Conservation (phyloP, 2,329 filamentous ascomycete genomes). For the Clarireedia sp. region DNA sequence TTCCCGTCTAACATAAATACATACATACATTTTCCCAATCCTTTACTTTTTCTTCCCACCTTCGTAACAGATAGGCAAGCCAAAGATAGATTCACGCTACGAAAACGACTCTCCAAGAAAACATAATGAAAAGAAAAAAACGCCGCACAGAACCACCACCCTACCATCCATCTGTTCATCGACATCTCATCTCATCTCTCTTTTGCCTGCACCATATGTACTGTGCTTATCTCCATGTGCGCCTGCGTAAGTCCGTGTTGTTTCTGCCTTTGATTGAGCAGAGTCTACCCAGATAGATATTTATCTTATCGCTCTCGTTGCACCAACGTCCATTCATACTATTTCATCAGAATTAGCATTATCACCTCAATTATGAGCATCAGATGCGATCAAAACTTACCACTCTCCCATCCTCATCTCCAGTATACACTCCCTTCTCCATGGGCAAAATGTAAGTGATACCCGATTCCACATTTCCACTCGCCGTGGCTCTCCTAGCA, state of each 20-base stretch:
- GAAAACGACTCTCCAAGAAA: neutral
- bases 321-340: slow-evolving; percentile 37
- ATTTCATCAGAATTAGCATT: slow-evolving; percentile 6
- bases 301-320: slow-evolving; percentile 36
- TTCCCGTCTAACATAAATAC: too few relatives aligned
- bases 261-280: too few relatives aligned
- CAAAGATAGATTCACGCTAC: neutral
- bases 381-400: slow-evolving; percentile 41
- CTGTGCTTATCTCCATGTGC: too few relatives aligned
- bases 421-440: slow-evolving; percentile 79
- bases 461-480: slow-evolving; percentile 49
- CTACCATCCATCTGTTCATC: neutral
- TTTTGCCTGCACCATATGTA: too few relatives aligned
- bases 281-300: neutral
- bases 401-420: slow-evolving; percentile 87
- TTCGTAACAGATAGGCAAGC: too few relatives aligned
- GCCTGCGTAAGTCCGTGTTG: too few relatives aligned
- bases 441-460: slow-evolving; percentile 84
- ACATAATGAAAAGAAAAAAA: neutral
- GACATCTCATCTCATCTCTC: neutral
- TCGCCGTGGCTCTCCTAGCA: neutral
- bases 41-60: too few relatives aligned
- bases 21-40: too few relatives aligned
- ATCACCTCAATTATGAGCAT: neutral
- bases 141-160: neutral